Base-by-base conservation (phyloP, 2,329 filamentous ascomycete genomes). In the Fusarium brevicatenulatum region DNA sequence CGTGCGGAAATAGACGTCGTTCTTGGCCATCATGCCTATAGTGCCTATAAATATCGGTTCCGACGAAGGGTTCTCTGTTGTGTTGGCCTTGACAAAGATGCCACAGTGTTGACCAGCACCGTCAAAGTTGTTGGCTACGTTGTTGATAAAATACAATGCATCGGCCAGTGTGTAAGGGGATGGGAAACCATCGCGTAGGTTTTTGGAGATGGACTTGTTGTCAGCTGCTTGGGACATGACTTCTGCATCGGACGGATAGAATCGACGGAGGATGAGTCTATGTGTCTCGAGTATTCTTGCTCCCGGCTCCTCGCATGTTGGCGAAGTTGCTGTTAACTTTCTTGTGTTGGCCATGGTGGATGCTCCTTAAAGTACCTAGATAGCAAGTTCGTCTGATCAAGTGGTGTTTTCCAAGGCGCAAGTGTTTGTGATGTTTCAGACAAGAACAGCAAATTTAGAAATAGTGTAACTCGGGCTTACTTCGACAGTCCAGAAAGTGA, bases 161-260 rank as follows among this genome's bases (percentile, higher is more conserved):
- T 82, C 77, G 12, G 79, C 77, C 13, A 83, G 71, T 1, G 80
- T 83, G 77, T 88, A 88, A 1, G 87, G 87, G 15, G 71, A 75
- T 6, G 86, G 85, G 63, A 87, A 88, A 44, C 78, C 70, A 73
- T 86, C 79, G 63, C 83, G 82, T 81, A 89, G 81, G 72, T 78
- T 81, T 16, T 61, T 67, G 3, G 78, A 72, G 7, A 88, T 77
- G 25, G 81, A 69, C 15, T 77, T 75, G 66, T 84, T 80, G 78
- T 87, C 82, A 62, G 79, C 84, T 2, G 78, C 80, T 7, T 60
- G 61, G 9, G 82, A 73, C 39, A 84, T 54, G 25, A 77, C 68
- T 8, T 76, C 68, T 9, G 82, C 83, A 70, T 89, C 87, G 4
- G 79, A 76, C 9, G 64, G 66, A 32, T 77, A 68, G 65, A 79